phyloP scores from a whole-genome alignment of 1,284 basidiomycete genomes.

The Irpex rosettiformis region DNA sequence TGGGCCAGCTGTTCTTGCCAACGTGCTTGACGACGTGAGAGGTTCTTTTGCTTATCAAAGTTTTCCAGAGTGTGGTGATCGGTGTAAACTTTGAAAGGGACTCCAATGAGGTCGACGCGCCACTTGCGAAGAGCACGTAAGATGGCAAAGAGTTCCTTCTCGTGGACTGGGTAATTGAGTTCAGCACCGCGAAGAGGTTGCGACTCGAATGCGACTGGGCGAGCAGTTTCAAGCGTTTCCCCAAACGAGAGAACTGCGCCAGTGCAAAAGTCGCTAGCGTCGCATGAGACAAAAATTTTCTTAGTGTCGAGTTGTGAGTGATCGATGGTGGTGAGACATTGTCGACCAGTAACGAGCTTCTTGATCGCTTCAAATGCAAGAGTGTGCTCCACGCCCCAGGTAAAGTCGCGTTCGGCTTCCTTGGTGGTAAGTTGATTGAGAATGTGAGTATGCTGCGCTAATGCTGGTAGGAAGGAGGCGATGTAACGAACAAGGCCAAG shows the following conservation, averaged over 20 bases:
- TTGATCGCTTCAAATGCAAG: slow-evolving; percentile 3
- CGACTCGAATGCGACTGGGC: slow-evolving; percentile 17
- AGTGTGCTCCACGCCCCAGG: background rate
- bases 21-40: background rate
- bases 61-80: slow-evolving; percentile 1
- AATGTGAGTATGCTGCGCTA: background rate
- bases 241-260: slow-evolving; percentile 16
- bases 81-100: slow-evolving; percentile 1
- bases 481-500: slow-evolving; percentile 7
- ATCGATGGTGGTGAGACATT: slow-evolving; percentile 8
- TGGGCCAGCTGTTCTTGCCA: slow-evolving; percentile 6
- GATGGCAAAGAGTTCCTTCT: slow-evolving; percentile 24
- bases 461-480: background rate
- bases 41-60: slow-evolving; percentile 3
- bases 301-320: slow-evolving; percentile 2
- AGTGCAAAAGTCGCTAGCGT: slow-evolving; percentile 2
- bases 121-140: slow-evolving; percentile 8
- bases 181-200: slow-evolving; percentile 16
- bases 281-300: slow-evolving; percentile 2
- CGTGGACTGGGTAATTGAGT: slow-evolving; percentile 27
- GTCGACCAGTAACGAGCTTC: slow-evolving; percentile 1
- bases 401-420: background rate
- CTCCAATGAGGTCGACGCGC: background rate
- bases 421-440: slow-evolving; percentile 3
- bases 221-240: background rate